Evolutionary conservation across 1,139 yeast genomes (phyloP).

Genomic region (Debaryomycetaceae sp.): DNA sequence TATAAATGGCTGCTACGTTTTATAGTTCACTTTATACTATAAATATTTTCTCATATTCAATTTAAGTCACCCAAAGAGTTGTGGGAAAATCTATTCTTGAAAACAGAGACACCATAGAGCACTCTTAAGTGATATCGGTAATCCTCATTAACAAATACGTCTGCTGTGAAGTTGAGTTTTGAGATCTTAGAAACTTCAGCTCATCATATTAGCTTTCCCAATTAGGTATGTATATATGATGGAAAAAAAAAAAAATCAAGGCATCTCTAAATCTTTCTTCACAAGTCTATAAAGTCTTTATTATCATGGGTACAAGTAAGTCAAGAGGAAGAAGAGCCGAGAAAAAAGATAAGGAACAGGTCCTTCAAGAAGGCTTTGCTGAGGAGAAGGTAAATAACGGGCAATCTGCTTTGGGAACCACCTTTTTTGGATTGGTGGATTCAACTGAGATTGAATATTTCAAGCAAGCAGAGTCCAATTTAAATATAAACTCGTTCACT

Average conservation of each 20-base stretch:
- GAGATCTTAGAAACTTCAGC: neutral
- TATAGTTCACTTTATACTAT: too few species aligned
- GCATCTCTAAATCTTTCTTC: neutral
- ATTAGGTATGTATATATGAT: neutral
- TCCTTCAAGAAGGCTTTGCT: conserved; percentile 11
- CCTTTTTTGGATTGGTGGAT: conserved; percentile 84
- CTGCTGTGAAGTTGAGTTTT: too few species aligned
- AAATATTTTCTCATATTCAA: too few species aligned
- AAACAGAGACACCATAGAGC: too few species aligned
- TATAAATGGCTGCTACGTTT: too few species aligned
- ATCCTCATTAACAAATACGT: too few species aligned
- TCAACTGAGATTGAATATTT: conserved; percentile 83
- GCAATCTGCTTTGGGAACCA: conserved; percentile 13
- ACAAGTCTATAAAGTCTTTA: neutral
- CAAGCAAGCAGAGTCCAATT: conserved; percentile 85
- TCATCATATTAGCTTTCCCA: neutral
- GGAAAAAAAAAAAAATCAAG: conserved; percentile 1
- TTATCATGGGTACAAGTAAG: conserved; percentile 21
- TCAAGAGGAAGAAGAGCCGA: conserved; percentile 70
- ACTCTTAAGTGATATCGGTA: too few species aligned
- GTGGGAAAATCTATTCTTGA: too few species aligned
- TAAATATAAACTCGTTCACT: conserved; percentile 78
- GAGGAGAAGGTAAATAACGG: conserved; percentile 9
- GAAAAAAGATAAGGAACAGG: conserved; percentile 24
- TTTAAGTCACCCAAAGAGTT: too few species aligned